Base-by-base conservation (phyloP, 352 stramenopile genomes). In the Pythium aquatile region DNA sequence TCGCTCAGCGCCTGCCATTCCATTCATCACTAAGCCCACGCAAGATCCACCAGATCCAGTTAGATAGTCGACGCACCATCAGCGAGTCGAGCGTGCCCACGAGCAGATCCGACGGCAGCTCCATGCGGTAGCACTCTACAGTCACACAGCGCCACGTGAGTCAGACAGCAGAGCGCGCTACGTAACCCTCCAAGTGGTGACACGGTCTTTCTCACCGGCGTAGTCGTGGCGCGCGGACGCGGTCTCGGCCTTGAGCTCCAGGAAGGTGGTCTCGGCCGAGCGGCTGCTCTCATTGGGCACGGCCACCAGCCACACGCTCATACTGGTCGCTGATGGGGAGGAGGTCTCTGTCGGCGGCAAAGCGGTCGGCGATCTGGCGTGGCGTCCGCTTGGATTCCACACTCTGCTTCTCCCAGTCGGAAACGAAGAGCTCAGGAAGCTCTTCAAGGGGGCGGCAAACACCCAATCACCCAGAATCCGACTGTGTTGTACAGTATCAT, bases 11-110 rank as follows among this genome's bases (percentile, higher is more conserved):
- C 84, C 84, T 94, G 48, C 49, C 55, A 54, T 29, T 35, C 20
- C n/a, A 33, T 33, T 53, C 44, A 39, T 16, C 54, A 26, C 35
- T n/a, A n/a, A n/a, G n/a, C 6, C 26, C 8, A 9, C 7, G 0
- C 0, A 35, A 55, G 24, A 32, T 37, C 40, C 32, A 6, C 35
- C 2, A 28, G 14, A 28, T 65, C 16, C 29, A 17, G 54, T 51
- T 37, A 26, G 16, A 11, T 17, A 51, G 58, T 60, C 55, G 33
- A 67, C 58, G 52, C 44, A 94, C 85, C 96, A 99, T 99, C 28
- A 99, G 88, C 65, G 88, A 98, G 76, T 99, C 97, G 35, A 99
- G 80, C 32, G 97, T 99, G 10, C 97, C 97, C 14, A 99, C 96
- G 35, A 98, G 89, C 65, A 99, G 79, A 58, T 97, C 96, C 16